Evolutionary conservation across 108 stramenopile species (phyloP), one percentile per base, ranked within the genome.

Genomic region (Cyclostephanos invisitatus): DNA sequence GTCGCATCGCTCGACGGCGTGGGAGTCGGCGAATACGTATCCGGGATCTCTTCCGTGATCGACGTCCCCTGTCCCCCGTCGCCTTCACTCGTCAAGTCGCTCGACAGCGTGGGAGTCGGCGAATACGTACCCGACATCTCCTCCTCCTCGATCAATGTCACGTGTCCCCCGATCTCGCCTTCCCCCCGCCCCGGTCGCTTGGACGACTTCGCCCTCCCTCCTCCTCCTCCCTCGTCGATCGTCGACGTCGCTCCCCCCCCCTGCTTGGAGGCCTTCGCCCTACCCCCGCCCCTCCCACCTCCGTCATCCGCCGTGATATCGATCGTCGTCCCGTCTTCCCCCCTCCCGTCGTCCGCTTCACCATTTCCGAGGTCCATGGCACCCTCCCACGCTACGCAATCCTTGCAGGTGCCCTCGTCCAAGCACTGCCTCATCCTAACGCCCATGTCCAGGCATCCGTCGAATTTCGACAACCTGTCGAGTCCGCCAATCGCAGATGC

Each of bases 371-470:
- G 28, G 27, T 62, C 64, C 21, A 70, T 25, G 18, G 59, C 74
- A 1, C 53, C 73, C 28, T 64, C 59, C 67, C 67, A 81, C 9
- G 44, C 63, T 40, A 61, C 50, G 46, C 80, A 81, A 48, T 74
- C 80, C 18, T 40, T 24, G 55, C 80, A 81, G 48, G 48, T 66
- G 18, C 73, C 73, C 10, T 74, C 64, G 17, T 65, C 56, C 25
- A 81, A 67, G 55, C 80, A 81, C 46, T 70, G 68, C 0, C 40
- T 58, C 68, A 81, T 70, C 56, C 62, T 63, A 21, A 18, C 29
- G 10, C 61, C 46, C 80, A 81, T 81, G 37, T 62, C 80, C 73
- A 74, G 44, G 49, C 80, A 81, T 27, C 73, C 80, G 70, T 48
- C 64, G n/a, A 81, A 28, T 5, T 27, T 37, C 51, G 64, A 21